Conservation (phyloP, 257 asterid species). For the Anisodus tanguticus region DNA sequence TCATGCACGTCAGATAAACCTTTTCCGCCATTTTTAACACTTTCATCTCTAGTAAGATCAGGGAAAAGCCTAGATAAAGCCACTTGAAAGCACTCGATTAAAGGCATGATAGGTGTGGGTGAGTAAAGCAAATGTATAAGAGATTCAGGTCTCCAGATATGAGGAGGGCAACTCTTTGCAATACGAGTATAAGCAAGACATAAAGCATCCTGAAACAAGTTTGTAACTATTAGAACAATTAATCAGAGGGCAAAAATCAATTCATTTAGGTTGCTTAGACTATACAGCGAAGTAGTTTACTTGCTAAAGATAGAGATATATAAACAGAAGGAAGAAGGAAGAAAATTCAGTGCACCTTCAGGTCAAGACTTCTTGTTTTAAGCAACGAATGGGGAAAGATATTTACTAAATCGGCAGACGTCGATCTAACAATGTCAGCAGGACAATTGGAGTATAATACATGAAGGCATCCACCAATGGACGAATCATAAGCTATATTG, state of each 20-base stretch:
- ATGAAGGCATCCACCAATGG: constrained; percentile 82
- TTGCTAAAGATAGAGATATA: constrained; percentile 9
- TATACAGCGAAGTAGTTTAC: not conserved
- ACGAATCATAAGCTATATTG: constrained; percentile 70
- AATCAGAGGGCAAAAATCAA: constrained; percentile 19
- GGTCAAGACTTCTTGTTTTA: constrained; percentile 79
- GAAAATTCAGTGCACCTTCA: constrained; percentile 57
- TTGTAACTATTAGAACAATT: not conserved
- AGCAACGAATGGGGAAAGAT: constrained; percentile 68
- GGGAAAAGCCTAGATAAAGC: constrained; percentile 72
- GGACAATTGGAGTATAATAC: constrained; percentile 71
- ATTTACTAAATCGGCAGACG: constrained; percentile 65
- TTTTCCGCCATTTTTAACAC: constrained; percentile 36
- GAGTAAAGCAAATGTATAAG: constrained; percentile 73
- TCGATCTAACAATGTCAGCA: constrained; percentile 74
- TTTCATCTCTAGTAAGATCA: constrained; percentile 50
- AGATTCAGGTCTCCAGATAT: constrained; percentile 87
- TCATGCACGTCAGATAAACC: constrained; percentile 40
- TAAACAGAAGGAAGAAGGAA: constrained; percentile 27
- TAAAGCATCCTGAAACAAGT: constrained; percentile 68
- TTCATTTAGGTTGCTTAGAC: constrained; percentile 23
- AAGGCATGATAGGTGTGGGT: constrained; percentile 49
- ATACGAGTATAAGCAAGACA: constrained; percentile 79
- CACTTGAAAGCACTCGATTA: constrained; percentile 75
- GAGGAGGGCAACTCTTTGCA: constrained; percentile 71